Evolutionary conservation across 805 yeast species (phyloP).

Genomic region (Candida insectalens): DNA sequence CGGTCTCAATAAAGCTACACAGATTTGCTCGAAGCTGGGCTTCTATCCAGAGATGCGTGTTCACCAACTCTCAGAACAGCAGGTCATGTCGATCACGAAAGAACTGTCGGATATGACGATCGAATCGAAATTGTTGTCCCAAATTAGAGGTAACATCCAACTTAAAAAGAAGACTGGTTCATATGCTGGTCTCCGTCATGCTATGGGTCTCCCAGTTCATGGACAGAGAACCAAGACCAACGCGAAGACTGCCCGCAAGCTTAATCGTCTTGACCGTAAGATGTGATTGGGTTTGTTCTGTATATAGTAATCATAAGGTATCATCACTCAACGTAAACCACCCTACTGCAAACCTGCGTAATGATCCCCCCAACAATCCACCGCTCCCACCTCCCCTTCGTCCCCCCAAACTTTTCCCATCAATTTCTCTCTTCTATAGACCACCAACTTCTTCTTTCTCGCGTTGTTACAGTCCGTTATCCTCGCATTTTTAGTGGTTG

Average conservation of each 20-base stretch:
- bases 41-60: constrained; percentile 90
- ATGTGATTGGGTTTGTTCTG: no score
- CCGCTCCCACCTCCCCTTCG: no score
- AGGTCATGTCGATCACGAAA: constrained; percentile 75
- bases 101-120: constrained; percentile 77
- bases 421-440: no score
- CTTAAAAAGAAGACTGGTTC: constrained; percentile 76
- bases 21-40: constrained; percentile 79
- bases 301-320: no score
- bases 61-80: constrained; percentile 86
- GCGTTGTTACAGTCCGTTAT: no score
- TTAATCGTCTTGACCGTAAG: constrained; percentile 65
- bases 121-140: constrained; percentile 70
- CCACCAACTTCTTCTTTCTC: no score
- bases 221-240: constrained; percentile 93
- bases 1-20: constrained; percentile 64
- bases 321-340: no score
- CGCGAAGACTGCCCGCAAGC: constrained; percentile 79
- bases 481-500: no score
- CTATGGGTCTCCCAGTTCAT: constrained; percentile 67
- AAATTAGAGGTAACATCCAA: constrained; percentile 67
- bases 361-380: no score
- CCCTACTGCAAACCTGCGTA: no score
- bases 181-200: constrained; percentile 84
- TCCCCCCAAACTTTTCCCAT: no score